Conservation (phyloP, 169 alveolate species). For the Plasmodium cynomolgi region DNA sequence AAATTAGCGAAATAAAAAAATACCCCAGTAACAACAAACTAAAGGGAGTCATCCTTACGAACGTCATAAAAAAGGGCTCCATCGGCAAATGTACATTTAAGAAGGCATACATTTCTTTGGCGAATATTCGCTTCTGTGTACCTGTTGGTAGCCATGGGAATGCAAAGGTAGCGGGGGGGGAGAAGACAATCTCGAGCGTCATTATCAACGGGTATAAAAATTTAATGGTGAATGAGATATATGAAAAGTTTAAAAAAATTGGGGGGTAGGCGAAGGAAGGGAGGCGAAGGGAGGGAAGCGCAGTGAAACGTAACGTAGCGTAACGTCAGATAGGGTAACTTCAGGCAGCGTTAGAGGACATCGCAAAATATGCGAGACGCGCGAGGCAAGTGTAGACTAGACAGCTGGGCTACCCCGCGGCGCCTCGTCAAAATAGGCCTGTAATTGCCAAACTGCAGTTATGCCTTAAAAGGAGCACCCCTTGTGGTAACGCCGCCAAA, state of each 20-base stretch:
- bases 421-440: background rate
- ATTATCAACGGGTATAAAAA: slow-evolving; percentile 37
- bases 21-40: slow-evolving; percentile 31
- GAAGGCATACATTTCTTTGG: slow-evolving; percentile 29
- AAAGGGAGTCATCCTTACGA: slow-evolving; percentile 44
- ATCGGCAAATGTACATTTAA: background rate
- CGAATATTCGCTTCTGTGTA: slow-evolving; percentile 30
- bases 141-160: background rate
- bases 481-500: background rate
- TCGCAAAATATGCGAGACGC: background rate
- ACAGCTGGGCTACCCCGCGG: background rate
- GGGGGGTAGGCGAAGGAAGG: slow-evolving; percentile 9
- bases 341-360: background rate
- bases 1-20: slow-evolving; percentile 37
- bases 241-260: slow-evolving; percentile 50
- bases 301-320: background rate
- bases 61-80: slow-evolving; percentile 3
- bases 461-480: background rate
- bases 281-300: background rate
- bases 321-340: background rate
- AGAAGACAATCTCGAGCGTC: background rate
- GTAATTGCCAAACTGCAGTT: background rate
- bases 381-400: background rate
- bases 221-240: slow-evolving; percentile 50
- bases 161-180: background rate